Base-by-base conservation (phyloP, 192 early-diverging fungal species). In the Coemansia sp. region DNA sequence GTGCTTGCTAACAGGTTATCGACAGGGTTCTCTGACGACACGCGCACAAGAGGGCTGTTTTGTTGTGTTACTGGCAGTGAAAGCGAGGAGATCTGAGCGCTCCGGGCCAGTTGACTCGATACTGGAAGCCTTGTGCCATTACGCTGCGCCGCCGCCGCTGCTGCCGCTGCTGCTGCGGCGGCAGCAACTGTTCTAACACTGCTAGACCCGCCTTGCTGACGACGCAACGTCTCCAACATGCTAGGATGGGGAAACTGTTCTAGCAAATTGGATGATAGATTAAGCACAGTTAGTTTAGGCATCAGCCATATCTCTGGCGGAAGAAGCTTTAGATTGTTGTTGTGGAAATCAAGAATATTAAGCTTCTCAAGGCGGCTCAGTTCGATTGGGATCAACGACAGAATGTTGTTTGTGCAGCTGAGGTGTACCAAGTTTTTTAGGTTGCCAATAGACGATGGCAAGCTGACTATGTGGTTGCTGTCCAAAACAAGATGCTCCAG, bases 231-330 rank as follows among this genome's bases (percentile, higher is more conserved):
- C 56, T 84, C 85, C 9, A 86, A 64, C 69, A 80, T 84, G 62
- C 85, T 85, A 15, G 93, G 93, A 44, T 89, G 86, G 19, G 93
- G 93, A 81, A 96, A 95, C 38, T 79, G 74, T 67, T 91, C 92
- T 9, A 96, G 76, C 44, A 92, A 67, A 61, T 96, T 96, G 18
- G 92, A 94, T 2, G 89, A 92, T 32, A 86, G 86, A 59, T 95
- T 96, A n/a, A 96, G 75, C 11, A 79, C 67, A 42, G 75, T 75
- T 19, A 96, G 85, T 19, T 82, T 85, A 49, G 84, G 73, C 72
- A 92, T 92, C 43, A 85, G 67, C 93, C 93, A 94, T 16, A 94
- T 90, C 65, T 92, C 90, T 12, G 86, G 84, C 0, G 91, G 91
- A 9, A 94, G 72, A 48, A 89, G 76, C 54, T 85, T 86, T 39